These are phyloP conservation scores for Neoascochyta sp. DNA, from an alignment of 2,329 filamentous ascomycete genomes.

Conservation along the genomic window DNA sequence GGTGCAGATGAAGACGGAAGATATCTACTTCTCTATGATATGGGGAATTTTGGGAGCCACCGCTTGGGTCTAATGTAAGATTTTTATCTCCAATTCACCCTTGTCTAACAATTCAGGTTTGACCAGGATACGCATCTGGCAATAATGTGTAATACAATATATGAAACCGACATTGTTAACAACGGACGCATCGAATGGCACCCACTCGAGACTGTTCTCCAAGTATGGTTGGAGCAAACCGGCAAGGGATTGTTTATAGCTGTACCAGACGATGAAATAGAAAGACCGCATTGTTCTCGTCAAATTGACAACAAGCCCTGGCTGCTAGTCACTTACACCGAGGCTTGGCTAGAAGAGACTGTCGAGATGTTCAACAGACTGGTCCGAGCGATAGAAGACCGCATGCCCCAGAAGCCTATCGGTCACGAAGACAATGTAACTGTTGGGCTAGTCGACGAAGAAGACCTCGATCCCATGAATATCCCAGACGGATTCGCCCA, in stretches of 20 bases:
- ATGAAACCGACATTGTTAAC: background rate
- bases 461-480: background rate
- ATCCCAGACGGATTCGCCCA: background rate
- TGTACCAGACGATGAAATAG: background rate
- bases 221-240: background rate
- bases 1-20: conserved; percentile 1
- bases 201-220: conserved; percentile 1
- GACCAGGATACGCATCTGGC: background rate
- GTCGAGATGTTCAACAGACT: background rate
- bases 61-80: background rate
- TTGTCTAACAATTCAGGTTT: background rate
- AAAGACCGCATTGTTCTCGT: too few species aligned
- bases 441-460: background rate
- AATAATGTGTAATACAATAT: background rate
- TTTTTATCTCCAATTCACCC: background rate
- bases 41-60: background rate
- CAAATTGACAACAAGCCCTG: too few species aligned
- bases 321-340: conserved; percentile 1
- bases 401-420: conserved; percentile 1
- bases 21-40: conserved; percentile 1
- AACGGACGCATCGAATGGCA: conserved; percentile 1
- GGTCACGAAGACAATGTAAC: background rate
- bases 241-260: background rate
- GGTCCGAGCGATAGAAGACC: background rate
- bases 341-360: background rate